Evolutionary conservation across 805 yeast genomes (phyloP).

Genomic region (Zygotorulaspora chibaensis): DNA sequence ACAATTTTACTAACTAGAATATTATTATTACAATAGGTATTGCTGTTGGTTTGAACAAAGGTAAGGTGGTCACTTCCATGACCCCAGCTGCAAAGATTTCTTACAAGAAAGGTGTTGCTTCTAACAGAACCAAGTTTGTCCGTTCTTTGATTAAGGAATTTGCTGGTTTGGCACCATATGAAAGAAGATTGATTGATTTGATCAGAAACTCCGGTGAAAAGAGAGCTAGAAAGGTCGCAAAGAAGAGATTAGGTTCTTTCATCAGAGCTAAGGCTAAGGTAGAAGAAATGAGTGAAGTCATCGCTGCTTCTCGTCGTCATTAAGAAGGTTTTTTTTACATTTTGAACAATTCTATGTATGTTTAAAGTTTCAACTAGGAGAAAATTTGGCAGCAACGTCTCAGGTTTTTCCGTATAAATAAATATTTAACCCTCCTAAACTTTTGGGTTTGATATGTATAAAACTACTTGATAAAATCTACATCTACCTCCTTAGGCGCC

Average conservation of each 20-base stretch:
- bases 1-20: slow-evolving; percentile 34
- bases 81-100: slow-evolving; percentile 85
- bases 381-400: neutral
- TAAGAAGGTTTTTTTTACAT: slow-evolving; percentile 34
- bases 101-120: slow-evolving; percentile 92
- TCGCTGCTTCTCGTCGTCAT: slow-evolving; percentile 95
- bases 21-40: slow-evolving; percentile 50
- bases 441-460: neutral
- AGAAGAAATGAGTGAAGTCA: slow-evolving; percentile 95
- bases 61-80: slow-evolving; percentile 89
- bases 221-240: slow-evolving; percentile 99
- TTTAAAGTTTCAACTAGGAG: neutral
- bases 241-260: slow-evolving; percentile 99
- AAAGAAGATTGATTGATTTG: slow-evolving; percentile 98
- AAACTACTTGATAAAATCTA: neutral
- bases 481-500: neutral
- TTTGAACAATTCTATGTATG: slow-evolving; percentile 1
- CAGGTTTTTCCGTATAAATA: slow-evolving; percentile 22
- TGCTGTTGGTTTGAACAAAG: slow-evolving; percentile 99
- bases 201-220: slow-evolving; percentile 99
- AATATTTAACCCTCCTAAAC: no score
- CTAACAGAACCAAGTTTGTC: slow-evolving; percentile 95
- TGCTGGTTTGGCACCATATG: slow-evolving; percentile 99
- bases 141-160: slow-evolving; percentile 95
- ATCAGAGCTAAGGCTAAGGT: slow-evolving; percentile 99